phyloP scores from a whole-genome alignment of 1,139 yeast species.

The Diutina sp. region DNA sequence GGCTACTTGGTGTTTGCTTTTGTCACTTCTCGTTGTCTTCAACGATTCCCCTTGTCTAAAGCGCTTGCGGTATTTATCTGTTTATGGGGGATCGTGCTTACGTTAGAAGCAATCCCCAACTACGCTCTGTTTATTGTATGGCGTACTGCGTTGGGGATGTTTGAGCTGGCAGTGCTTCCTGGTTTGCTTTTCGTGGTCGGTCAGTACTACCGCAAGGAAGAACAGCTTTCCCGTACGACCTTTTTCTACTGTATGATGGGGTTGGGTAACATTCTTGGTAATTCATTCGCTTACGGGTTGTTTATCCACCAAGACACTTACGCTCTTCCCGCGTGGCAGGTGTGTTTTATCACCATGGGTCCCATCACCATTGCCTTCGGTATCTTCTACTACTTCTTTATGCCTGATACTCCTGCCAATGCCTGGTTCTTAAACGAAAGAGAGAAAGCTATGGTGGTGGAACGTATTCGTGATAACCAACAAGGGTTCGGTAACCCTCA shows the following conservation, averaged over 20 bases:
- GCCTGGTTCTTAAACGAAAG: constrained; percentile 23
- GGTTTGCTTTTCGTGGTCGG: constrained; percentile 13
- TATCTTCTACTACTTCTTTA: constrained; percentile 22
- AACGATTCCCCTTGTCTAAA: constrained; percentile 7
- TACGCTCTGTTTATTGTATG: constrained; percentile 21
- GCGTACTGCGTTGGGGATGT: constrained; percentile 17
- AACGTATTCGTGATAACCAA: constrained; percentile 7
- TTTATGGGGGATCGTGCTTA: constrained; percentile 5
- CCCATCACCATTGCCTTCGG: constrained; percentile 33
- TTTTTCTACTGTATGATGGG: constrained; percentile 35
- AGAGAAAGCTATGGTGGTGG: constrained; percentile 6
- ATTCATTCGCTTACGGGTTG: constrained; percentile 36
- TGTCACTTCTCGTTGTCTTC: constrained; percentile 5
- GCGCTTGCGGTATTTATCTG: constrained; percentile 4
- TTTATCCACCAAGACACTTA: constrained; percentile 17
- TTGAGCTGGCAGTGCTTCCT: constrained; percentile 17
- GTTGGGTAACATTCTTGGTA: constrained; percentile 37
- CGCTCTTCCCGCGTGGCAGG: constrained; percentile 31
- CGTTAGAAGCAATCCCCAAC: constrained; percentile 9
- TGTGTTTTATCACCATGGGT: constrained; percentile 35
- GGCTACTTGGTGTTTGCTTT: constrained; percentile 6
- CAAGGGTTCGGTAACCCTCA: constrained; percentile 7
- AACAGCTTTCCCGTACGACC: constrained; percentile 7
- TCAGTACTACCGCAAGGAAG: constrained; percentile 14
- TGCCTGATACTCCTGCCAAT: constrained; percentile 40